Conservation (phyloP, 352 stramenopile genomes). For the Phytophthora crassamura region DNA sequence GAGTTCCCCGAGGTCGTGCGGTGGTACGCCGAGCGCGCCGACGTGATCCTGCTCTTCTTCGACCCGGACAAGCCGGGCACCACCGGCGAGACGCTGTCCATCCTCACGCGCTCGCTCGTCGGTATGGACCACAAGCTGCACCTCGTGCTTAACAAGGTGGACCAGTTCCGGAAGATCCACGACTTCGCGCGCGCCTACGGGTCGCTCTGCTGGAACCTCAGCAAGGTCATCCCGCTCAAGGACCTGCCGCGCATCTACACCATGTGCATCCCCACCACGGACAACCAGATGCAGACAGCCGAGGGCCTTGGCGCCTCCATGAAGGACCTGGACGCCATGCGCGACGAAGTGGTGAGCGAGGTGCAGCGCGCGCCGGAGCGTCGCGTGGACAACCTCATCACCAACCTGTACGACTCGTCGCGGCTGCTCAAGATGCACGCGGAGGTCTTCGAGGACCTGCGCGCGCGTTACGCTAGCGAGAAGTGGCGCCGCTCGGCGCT, state of each 20-base stretch:
- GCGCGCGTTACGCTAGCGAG: slow-evolving; percentile 75
- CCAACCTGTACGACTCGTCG: slow-evolving; percentile 94
- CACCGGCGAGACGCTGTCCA: slow-evolving; percentile 98
- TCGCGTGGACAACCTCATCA: slow-evolving; percentile 99
- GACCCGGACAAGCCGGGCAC: slow-evolving; percentile 99
- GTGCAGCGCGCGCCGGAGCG: slow-evolving; percentile 97
- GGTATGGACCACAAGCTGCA: slow-evolving; percentile 99
- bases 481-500: slow-evolving; percentile 84
- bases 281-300: slow-evolving; percentile 53
- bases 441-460: slow-evolving; percentile 85
- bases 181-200: slow-evolving; percentile 99
- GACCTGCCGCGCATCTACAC: slow-evolving; percentile 99
- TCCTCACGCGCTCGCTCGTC: slow-evolving; percentile 96
- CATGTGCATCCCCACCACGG: slow-evolving; percentile 97
- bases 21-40: slow-evolving; percentile 98
- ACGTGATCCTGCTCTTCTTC: slow-evolving; percentile 99
- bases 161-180: slow-evolving; percentile 98
- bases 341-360: slow-evolving; percentile 97
- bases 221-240: slow-evolving; percentile 98
- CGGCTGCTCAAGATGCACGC: slow-evolving; percentile 96
- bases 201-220: slow-evolving; percentile 99
- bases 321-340: slow-evolving; percentile 95
- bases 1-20: slow-evolving; percentile 97
- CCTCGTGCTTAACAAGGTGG: slow-evolving; percentile 99
- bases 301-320: slow-evolving; percentile 81